phyloP scores from a whole-genome alignment of 106 monocot genomes.

The Dendrobium officinale region DNA sequence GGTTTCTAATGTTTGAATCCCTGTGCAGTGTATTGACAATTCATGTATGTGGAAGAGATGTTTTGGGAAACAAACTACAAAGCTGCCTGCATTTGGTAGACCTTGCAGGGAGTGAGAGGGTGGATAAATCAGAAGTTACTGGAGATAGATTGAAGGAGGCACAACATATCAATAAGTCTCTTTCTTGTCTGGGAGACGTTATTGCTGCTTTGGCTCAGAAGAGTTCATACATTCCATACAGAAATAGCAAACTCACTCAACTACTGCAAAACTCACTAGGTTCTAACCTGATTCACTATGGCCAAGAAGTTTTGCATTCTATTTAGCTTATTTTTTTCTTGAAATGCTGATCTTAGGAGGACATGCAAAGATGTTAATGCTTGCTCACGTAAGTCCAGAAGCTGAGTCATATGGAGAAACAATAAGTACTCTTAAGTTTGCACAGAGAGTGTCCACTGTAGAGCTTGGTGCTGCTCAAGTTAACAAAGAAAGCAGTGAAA shows the following conservation, averaged over 20 bases:
- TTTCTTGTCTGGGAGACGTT: slow-evolving; percentile 84
- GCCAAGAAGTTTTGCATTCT: neutral
- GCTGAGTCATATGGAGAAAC: slow-evolving; percentile 63
- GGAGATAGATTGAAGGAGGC: slow-evolving; percentile 91
- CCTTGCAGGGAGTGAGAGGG: slow-evolving; percentile 90
- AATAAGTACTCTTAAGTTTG: slow-evolving; percentile 85
- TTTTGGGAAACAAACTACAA: slow-evolving; percentile 31
- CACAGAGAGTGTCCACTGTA: slow-evolving; percentile 73
- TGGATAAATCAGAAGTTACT: slow-evolving; percentile 85
- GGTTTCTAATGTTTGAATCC: slow-evolving; percentile 6
- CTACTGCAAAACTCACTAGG: slow-evolving; percentile 84
- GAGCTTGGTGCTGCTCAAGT: slow-evolving; percentile 70
- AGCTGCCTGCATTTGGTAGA: slow-evolving; percentile 88
- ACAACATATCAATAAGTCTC: slow-evolving; percentile 85
- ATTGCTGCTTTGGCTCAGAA: slow-evolving; percentile 74
- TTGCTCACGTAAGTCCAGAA: slow-evolving; percentile 89
- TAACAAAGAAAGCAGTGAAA: slow-evolving; percentile 79
- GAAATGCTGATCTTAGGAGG: slow-evolving; percentile 35
- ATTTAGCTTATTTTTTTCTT: neutral
- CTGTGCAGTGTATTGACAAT: slow-evolving; percentile 69
- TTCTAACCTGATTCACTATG: slow-evolving; percentile 7
- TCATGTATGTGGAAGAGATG: slow-evolving; percentile 72
- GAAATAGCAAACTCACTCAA: slow-evolving; percentile 91
- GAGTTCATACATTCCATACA: slow-evolving; percentile 77
- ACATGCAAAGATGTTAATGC: slow-evolving; percentile 87